A percentile compares a stretch with the other conserved stretches of the same genome.
These are phyloP conservation scores for Russula brevipes DNA, from an alignment of 768 basidiomycete genomes.

Conservation along the genomic window DNA sequence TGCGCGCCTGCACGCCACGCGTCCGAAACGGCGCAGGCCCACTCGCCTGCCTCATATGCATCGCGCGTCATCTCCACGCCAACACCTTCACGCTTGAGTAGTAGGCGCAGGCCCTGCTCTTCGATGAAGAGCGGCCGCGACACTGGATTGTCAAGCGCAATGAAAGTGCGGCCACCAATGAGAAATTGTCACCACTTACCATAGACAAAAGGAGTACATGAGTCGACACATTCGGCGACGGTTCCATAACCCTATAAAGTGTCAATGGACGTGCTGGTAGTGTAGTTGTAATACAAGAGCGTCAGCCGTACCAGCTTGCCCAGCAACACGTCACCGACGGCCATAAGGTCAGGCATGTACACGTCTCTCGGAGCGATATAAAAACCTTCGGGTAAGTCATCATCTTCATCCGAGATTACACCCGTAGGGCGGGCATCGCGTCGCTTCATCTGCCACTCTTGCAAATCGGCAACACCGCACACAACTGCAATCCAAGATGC, in stretches of 20 bases:
- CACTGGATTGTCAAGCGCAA: conserved; percentile 41
- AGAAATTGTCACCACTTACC: conserved; percentile 37
- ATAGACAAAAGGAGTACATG: conserved; percentile 73
- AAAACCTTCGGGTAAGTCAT: conserved; percentile 58
- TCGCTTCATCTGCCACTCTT: conserved; percentile 40
- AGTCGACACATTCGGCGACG: conserved; percentile 72
- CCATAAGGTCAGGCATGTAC: conserved; percentile 80
- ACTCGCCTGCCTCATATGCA: conserved; percentile 67
- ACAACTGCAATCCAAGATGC: conserved; percentile 74
- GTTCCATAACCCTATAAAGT: conserved; percentile 69
- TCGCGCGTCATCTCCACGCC: conserved; percentile 63
- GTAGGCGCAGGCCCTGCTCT: conserved; percentile 66
- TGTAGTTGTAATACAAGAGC: not conserved
- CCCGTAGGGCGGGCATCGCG: conserved; percentile 23
- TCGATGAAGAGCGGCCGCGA: conserved; percentile 77
- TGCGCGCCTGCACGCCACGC: conserved; percentile 50
- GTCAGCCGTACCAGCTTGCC: conserved; percentile 62
- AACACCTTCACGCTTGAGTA: conserved; percentile 59
- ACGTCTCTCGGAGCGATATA: conserved; percentile 72
- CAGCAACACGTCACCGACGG: conserved; percentile 65
- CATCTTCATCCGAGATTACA: conserved; percentile 30
- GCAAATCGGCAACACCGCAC: conserved; percentile 62
- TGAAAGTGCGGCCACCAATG: not conserved
- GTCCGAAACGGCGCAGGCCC: conserved; percentile 53
- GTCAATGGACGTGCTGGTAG: conserved; percentile 3